A percentile compares a stretch with the other conserved stretches of the same genome.
phyloP scores from a whole-genome alignment of 345 rosid species.

The Camelina neglecta region DNA sequence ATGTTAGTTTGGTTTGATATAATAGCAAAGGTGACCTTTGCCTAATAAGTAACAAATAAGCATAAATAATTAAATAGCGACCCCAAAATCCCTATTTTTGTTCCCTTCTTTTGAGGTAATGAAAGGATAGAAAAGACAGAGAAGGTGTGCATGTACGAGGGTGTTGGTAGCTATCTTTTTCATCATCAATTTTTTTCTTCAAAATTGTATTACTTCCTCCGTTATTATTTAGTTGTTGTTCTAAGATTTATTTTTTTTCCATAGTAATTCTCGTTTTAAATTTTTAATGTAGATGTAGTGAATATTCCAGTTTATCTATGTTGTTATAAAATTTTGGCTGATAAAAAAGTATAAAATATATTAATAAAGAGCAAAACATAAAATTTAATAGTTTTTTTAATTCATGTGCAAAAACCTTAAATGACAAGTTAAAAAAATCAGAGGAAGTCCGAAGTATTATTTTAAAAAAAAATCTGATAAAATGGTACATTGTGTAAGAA shows the following conservation, averaged over 20 bases:
- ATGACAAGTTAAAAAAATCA: too few relatives aligned
- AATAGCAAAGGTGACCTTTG: neutral
- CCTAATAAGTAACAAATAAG: constrained; percentile 25
- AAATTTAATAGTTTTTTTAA: too few relatives aligned
- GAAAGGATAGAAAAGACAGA: constrained; percentile 21
- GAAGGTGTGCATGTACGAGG: constrained; percentile 18
- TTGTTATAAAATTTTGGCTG: too few relatives aligned
- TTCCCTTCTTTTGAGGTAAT: constrained; percentile 33
- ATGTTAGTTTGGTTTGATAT: constrained; percentile 7
- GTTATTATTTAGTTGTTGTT: too few relatives aligned
- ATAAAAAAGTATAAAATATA: too few relatives aligned
- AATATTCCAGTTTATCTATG: too few relatives aligned
- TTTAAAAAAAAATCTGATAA: neutral
- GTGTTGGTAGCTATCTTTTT: constrained; percentile 37
- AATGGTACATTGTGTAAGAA: neutral
- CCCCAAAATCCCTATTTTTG: constrained; percentile 9
- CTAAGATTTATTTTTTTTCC: too few relatives aligned
- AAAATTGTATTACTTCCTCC: neutral
- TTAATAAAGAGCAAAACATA: too few relatives aligned
- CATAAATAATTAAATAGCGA: constrained; percentile 16
- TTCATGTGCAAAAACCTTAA: too few relatives aligned
- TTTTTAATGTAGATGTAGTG: too few relatives aligned
- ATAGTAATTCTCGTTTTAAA: too few relatives aligned
- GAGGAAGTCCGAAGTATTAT: neutral
- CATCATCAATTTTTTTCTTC: constrained; percentile 24